These are phyloP conservation scores for Coleophoma cylindrospora DNA, from an alignment of 2,329 filamentous ascomycete genomes.

Conservation along the genomic window DNA sequence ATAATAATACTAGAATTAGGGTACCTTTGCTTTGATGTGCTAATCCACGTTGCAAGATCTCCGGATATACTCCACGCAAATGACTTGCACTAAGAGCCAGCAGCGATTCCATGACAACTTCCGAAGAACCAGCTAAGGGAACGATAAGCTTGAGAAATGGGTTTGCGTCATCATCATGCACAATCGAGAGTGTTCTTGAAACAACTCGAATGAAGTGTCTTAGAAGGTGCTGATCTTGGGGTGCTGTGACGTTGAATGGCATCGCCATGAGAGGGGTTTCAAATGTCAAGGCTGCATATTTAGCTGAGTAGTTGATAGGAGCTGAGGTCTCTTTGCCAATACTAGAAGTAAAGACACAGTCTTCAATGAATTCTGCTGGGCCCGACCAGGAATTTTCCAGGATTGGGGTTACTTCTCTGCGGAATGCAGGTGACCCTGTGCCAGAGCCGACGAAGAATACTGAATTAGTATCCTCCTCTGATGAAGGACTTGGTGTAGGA, in stretches of 20 bases:
- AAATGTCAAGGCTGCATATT: not conserved
- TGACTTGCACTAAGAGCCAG: constrained; percentile 2
- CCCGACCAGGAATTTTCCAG: not conserved
- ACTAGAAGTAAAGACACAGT: not conserved
- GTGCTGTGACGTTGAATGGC: not conserved
- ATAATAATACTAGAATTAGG: not conserved
- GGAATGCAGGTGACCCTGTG: too few relatives aligned
- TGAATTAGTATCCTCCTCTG: not conserved
- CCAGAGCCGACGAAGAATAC: too few relatives aligned
- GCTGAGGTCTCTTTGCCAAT: too few relatives aligned
- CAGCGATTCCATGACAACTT: constrained; percentile 2
- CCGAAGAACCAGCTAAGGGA: not conserved
- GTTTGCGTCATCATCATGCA: not conserved
- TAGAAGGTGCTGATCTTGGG: constrained; percentile 1
- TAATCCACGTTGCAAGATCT: not conserved
- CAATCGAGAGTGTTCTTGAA: constrained; percentile 1
- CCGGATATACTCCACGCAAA: constrained; percentile 1
- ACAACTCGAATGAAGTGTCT: constrained; percentile 1
- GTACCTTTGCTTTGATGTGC: constrained; percentile 2
- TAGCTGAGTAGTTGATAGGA: too few relatives aligned
- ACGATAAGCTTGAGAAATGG: constrained; percentile 1
- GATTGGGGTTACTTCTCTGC: too few relatives aligned
- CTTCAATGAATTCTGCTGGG: not conserved
- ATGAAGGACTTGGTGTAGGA: not conserved
- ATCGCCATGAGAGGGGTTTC: not conserved